A percentile compares a stretch with the other conserved stretches of the same genome.
Conservation (phyloP, 306 rosid species). For the Aeschynomene evenia region DNA sequence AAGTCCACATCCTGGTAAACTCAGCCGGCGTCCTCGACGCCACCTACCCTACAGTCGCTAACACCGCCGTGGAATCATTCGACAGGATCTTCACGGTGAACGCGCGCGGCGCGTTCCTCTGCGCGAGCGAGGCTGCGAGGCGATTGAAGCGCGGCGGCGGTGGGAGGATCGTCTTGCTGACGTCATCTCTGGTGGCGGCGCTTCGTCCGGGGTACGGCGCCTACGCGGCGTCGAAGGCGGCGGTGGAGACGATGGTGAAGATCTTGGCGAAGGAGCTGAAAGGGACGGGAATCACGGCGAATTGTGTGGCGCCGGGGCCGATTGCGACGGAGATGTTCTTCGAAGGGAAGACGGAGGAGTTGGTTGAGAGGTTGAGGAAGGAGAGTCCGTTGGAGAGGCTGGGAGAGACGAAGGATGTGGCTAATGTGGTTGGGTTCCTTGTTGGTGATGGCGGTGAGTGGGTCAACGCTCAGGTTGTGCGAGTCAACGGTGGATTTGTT, state of each 20-base stretch:
- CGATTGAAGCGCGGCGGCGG: conserved; percentile 59
- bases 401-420: conserved; percentile 47
- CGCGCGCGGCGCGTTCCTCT: conserved; percentile 49
- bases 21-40: conserved; percentile 44
- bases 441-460: conserved; percentile 45
- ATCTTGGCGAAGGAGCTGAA: conserved; percentile 59
- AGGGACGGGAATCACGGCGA: conserved; percentile 51
- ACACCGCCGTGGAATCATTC: conserved; percentile 40
- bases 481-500: conserved; percentile 54
- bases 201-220: conserved; percentile 32
- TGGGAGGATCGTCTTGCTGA: conserved; percentile 45
- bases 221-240: conserved; percentile 58
- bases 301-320: conserved; percentile 66
- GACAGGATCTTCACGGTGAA: conserved; percentile 44
- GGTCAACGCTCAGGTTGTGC: conserved; percentile 61
- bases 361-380: conserved; percentile 1
- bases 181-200: conserved; percentile 45
- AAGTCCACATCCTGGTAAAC: conserved; percentile 50
- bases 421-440: conserved; percentile 48
- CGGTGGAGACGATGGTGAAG: conserved; percentile 58
- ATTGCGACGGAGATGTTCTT: conserved; percentile 47
- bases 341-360: conserved; percentile 45
- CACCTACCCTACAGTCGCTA: conserved; percentile 34
- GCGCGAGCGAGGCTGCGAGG: conserved; percentile 50
- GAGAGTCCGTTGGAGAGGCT: conserved; percentile 41